phyloP scores from a whole-genome alignment of 768 basidiomycete genomes.

The Serpula lacrymans region DNA sequence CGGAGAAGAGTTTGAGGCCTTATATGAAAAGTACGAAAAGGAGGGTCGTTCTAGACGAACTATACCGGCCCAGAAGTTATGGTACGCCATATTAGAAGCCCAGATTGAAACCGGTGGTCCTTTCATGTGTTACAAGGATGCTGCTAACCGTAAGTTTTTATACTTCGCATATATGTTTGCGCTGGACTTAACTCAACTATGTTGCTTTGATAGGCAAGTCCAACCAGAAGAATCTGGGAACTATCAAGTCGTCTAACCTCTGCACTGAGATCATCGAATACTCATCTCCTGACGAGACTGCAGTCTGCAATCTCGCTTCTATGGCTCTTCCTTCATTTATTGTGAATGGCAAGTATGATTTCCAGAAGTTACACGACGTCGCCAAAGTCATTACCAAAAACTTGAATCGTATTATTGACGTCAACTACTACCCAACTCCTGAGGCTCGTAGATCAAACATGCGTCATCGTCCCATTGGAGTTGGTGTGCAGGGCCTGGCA shows the following conservation, averaged over 20 bases:
- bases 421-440: constrained; percentile 93
- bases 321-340: constrained; percentile 93
- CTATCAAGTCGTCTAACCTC: constrained; percentile 98
- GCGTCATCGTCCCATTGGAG: constrained; percentile 95
- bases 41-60: constrained; percentile 84
- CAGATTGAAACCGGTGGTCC: constrained; percentile 99
- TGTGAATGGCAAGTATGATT: constrained; percentile 80
- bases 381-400: constrained; percentile 91
- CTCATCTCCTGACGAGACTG: constrained; percentile 94
- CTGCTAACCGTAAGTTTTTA: constrained; percentile 72
- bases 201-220: constrained; percentile 67
- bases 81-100: constrained; percentile 95
- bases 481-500: constrained; percentile 97
- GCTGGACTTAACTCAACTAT: constrained; percentile 1
- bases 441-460: constrained; percentile 92
- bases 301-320: constrained; percentile 98
- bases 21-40: constrained; percentile 84
- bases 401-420: constrained; percentile 90
- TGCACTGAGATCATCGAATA: constrained; percentile 99
- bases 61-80: constrained; percentile 93
- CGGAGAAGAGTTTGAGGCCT: constrained; percentile 82
- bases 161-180: neutral
- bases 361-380: constrained; percentile 92
- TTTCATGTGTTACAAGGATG: constrained; percentile 99
- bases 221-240: constrained; percentile 97